Evolutionary conservation across 192 early-diverging fungal species (phyloP), one percentile per base, ranked within the genome.

Genomic region (Backusella circina): DNA sequence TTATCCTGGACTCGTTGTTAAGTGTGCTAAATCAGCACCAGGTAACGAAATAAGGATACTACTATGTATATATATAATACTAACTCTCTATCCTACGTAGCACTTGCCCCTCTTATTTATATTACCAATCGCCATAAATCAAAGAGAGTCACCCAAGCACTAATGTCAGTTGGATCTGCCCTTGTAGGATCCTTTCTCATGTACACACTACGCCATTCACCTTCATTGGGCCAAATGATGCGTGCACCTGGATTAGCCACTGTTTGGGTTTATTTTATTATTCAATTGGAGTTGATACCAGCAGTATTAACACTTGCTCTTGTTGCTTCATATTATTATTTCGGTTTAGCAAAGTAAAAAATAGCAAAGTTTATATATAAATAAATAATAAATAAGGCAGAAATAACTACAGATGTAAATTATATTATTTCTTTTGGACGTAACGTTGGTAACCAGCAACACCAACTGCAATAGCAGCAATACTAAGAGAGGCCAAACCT

Each of bases 181-280:
- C 44, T 85, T 4, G 84, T 82, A 57, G 91, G 91, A 18, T 86
- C 86, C 51, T 90, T 90, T 71, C 88, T 93, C 68, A 57, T 93
- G 18, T 86, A 90, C 70, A 89, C 90, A 26, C 84, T 89, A 74
- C 71, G 85, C 70, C 83, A 89, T 36, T 87, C 91, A 6, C 90
- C 91, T 3, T 87, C 90, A 0, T 80, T 93, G 71, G 91, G 91
- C 7, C 88, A 90, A 70, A 93, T 93, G 91, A 81, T 87, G 36
- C 87, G 89, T 10, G 87, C 89, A 9, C 91, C 91, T 1, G 91
- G 91, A 5, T 79, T 93, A 47, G 87, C 89, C n/a, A 93, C 91
- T 16, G 81, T 93, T 41, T 89, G 90, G 81, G 85, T 93, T 38
- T 90, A 91, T 39, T 86, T 85, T 44, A 83, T 86, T 37, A 83